Percentiles rank a stretch among this genome's conserved stretches.
Evolutionary conservation across 306 rosid species (phyloP).

Genomic region (Prinsepia uniflora): DNA sequence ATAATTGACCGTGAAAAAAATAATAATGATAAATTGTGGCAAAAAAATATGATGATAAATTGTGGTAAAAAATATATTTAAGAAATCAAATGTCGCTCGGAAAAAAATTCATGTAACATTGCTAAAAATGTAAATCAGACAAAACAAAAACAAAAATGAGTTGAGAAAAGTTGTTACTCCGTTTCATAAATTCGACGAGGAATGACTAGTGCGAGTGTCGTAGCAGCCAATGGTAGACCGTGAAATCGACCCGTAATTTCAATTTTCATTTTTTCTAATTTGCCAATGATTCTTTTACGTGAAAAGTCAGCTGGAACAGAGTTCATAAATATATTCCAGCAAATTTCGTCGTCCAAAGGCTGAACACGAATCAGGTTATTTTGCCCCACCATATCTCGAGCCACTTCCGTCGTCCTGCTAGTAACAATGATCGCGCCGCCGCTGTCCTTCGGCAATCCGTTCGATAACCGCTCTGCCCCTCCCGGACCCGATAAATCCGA

Average conservation of each 20-base stretch:
- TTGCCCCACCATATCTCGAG: background rate
- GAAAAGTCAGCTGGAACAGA: too few species aligned
- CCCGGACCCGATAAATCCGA: too few species aligned
- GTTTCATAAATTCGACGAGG: background rate
- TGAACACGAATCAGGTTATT: background rate
- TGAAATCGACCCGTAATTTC: conserved; percentile 3
- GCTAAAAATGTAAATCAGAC: too few species aligned
- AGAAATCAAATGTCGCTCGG: too few species aligned
- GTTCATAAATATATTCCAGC: background rate
- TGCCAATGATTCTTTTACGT: too few species aligned
- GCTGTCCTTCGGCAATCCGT: background rate
- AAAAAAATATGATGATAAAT: too few species aligned
- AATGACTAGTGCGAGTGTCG: background rate
- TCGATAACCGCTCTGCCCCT: background rate
- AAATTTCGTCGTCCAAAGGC: background rate
- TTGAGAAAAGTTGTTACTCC: too few species aligned
- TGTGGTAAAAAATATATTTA: too few species aligned
- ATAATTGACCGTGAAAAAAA: too few species aligned
- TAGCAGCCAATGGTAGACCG: conserved; percentile 1
- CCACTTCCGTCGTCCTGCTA: background rate
- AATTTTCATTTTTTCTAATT: background rate
- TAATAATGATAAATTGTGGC: too few species aligned
- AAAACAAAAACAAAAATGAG: too few species aligned
- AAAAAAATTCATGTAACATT: too few species aligned
- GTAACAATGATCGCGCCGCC: conserved; percentile 5